Conservation (phyloP, 176 grass and related monocot species). For the Metroxylon sagu region DNA sequence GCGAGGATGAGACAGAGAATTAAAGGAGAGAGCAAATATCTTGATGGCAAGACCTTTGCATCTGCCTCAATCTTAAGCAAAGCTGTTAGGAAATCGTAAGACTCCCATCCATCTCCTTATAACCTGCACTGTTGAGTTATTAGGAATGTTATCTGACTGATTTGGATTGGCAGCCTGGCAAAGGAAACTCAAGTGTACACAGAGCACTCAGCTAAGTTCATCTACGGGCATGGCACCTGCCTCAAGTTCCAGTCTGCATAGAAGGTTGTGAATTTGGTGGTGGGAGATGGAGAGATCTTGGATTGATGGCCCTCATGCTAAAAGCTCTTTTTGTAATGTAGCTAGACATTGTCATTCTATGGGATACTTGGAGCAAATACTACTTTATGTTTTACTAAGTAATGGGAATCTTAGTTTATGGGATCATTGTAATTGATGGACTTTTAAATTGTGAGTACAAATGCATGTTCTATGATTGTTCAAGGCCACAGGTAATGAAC, state of each 20-base stretch:
- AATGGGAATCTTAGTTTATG: too few relatives aligned
- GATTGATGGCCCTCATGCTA: too few relatives aligned
- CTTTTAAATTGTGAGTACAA: too few relatives aligned
- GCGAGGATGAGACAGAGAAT: constrained; percentile 6
- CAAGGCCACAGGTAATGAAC: too few relatives aligned
- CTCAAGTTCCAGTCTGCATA: not conserved
- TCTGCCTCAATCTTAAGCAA: constrained; percentile 23
- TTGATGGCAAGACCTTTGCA: constrained; percentile 19
- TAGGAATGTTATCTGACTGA: not conserved
- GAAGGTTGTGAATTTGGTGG: too few relatives aligned
- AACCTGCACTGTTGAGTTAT: not conserved
- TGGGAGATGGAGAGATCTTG: too few relatives aligned
- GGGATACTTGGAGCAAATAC: too few relatives aligned
- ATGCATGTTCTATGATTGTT: too few relatives aligned
- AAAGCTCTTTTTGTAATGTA: too few relatives aligned
- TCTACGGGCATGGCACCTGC: constrained; percentile 15
- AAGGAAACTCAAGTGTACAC: constrained; percentile 15
- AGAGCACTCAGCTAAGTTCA: constrained; percentile 21
- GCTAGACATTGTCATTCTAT: too few relatives aligned
- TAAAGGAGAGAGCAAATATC: constrained; percentile 8
- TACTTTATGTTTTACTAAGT: too few relatives aligned
- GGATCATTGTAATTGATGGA: too few relatives aligned
- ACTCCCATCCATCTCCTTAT: not conserved
- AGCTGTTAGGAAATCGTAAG: constrained; percentile 23
- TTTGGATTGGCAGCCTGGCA: not conserved